These are phyloP conservation scores for Liquidambar formosana DNA, from an alignment of 164 flowering plant species.

Conservation along the genomic window DNA sequence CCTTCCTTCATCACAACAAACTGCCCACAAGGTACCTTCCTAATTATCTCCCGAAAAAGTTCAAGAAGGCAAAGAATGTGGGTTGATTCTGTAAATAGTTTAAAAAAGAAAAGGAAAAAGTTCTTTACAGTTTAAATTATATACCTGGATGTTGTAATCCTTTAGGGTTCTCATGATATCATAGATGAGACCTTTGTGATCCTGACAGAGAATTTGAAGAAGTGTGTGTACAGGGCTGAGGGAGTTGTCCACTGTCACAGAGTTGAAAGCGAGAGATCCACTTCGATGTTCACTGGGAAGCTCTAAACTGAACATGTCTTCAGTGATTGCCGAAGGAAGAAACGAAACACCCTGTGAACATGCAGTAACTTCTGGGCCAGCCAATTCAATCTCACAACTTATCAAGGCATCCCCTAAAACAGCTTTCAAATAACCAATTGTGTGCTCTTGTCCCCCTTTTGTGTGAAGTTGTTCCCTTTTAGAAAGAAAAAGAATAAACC, in stretches of 20 bases:
- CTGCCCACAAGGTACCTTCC: too few relatives aligned
- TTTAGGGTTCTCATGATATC: slow-evolving; percentile 90
- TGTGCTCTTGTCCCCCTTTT: slow-evolving; percentile 57
- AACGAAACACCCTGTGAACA: slow-evolving; percentile 59
- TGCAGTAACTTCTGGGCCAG: slow-evolving; percentile 51
- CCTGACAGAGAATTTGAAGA: slow-evolving; percentile 74
- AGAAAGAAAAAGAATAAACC: background rate
- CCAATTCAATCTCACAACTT: slow-evolving; percentile 68
- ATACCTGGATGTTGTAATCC: slow-evolving; percentile 91
- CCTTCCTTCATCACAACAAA: too few relatives aligned
- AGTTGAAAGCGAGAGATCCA: slow-evolving; percentile 25
- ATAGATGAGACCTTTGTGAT: slow-evolving; percentile 90
- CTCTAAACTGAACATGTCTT: slow-evolving; percentile 43
- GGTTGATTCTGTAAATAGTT: too few relatives aligned
- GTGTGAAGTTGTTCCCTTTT: slow-evolving; percentile 74
- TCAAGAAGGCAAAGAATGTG: too few relatives aligned
- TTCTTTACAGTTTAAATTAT: background rate
- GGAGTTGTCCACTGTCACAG: slow-evolving; percentile 66
- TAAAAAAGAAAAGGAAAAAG: too few relatives aligned
- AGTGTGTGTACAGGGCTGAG: slow-evolving; percentile 89
- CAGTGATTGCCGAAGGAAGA: slow-evolving; percentile 55
- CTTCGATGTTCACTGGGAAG: slow-evolving; percentile 23
- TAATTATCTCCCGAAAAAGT: too few relatives aligned
- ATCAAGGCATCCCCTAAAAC: slow-evolving; percentile 62
- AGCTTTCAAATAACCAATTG: slow-evolving; percentile 33